Evolutionary conservation across 2,329 filamentous ascomycete species (phyloP), one percentile per base, ranked within the genome.

Genomic region (Penicillium expansum): DNA sequence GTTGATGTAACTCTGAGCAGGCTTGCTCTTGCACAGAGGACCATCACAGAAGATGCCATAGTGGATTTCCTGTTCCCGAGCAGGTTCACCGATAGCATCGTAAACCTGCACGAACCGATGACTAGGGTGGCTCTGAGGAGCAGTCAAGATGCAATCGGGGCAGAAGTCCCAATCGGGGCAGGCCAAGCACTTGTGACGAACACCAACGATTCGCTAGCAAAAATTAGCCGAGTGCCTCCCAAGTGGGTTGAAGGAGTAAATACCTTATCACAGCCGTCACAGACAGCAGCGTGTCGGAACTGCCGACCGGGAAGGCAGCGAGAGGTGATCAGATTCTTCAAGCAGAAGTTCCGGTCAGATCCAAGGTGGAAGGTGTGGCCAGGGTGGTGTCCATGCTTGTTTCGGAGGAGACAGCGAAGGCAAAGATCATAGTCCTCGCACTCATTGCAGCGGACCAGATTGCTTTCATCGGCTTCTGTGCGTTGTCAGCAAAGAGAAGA

Each of bases 141-240:
- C 88, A 63, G 82, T 84, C 66, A 81, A 77, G 57, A 91, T 75
- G 76, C 95, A 99, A 9, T 84, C 80, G 24, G 83, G 82, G 80
- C 94, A 99, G 78, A 90, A 97, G 70, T 99, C 94, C 89, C 91
- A 99, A 75, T 99, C 94, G 42, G 95, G 94, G 80, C 94, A 99
- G 72, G 91, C 88, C 62, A 97, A 82, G 74, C 94, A 99, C 82
- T 99, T 99, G 84, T 97, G 89, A 66, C 94, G 93, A 56, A 96
- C 83, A 66, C 94, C 95, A 66, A 83, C 82, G 68, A 99, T 94
- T 73, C 86, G 86, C 82, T 87, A 60, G 35, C 14, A 8, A 29
- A 14, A 3, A 38, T 53, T 30, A 53, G 42, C 16, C 14, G 11
- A n/a, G 22, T 8, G n/a, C 11, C 10, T 45, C 32, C 14, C 1